Evolutionary conservation across 208 protist species (phyloP), one percentile per base, ranked within the genome.

Genomic region (Trypanosomatidae sp.): DNA sequence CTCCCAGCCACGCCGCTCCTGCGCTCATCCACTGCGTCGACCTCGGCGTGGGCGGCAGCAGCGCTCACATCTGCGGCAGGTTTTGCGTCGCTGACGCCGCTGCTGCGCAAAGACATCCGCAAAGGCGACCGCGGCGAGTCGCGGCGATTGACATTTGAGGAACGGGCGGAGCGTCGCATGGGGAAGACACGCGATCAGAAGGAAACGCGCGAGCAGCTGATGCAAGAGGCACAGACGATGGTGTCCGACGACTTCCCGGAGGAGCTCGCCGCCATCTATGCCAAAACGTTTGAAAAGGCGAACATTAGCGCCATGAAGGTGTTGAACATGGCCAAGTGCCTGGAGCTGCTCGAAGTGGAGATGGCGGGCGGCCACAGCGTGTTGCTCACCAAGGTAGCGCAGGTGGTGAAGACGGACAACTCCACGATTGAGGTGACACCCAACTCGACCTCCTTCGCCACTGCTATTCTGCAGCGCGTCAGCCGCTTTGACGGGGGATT

Each of bases 291-390:
- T 28, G 91, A 94, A 62, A 86, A 86, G 75, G 87, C 89, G n/a
- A 92, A 91, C 78, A 81, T 92, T 69, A 87, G 79, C 58, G 85
- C 90, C 43, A 91, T 94, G 86, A 94, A 94, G 71, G 90, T 96
- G 55, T 65, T 96, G 36, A 96, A 96, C 77, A 93, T 96, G 88
- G 89, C 86, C 53, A 94, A 92, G 76, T 96, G 91, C 70, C 49
- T 96, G 43, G 91, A 96, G 80, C 69, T 87, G 69, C 79, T 94
- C 9, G 86, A 94, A 52, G 80, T 91, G 36, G 88, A 94, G 50
- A 82, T 94, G 65, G 73, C 83, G 10, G 87, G 86, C 13, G 88
- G 83, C 6, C 89, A 88, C 69, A 82, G 73, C 53, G 82, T 94
- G 44, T 58, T 91, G 33, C 82, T 96, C 67, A 83, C 80, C 3